Evolutionary conservation across 805 yeast species (phyloP).

Genomic region (Kurtzmaniella fragi): DNA sequence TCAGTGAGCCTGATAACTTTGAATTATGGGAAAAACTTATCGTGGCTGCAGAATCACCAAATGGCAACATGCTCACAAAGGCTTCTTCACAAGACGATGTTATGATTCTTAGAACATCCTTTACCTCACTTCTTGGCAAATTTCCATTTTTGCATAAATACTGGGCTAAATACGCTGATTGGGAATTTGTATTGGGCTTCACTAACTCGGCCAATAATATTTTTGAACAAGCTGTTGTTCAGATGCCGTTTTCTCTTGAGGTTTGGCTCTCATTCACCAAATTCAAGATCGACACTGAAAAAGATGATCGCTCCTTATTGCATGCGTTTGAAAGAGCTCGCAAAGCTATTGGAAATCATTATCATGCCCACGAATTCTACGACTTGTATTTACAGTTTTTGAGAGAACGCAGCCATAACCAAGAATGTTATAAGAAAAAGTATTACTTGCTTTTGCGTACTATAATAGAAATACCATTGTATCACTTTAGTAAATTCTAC

Average conservation of each 20-base stretch:
- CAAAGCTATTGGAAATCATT: slow-evolving; percentile 46
- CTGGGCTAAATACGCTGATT: slow-evolving; percentile 53
- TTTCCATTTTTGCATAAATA: slow-evolving; percentile 50
- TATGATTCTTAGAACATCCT: slow-evolving; percentile 32
- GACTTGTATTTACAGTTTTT: slow-evolving; percentile 44
- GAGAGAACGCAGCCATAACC: slow-evolving; percentile 21
- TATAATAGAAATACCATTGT: slow-evolving; percentile 51
- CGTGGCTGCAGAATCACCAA: slow-evolving; percentile 22
- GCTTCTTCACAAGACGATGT: slow-evolving; percentile 17
- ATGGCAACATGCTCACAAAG: slow-evolving; percentile 12
- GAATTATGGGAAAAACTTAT: slow-evolving; percentile 34
- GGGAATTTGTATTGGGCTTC: slow-evolving; percentile 42
- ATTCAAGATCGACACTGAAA: slow-evolving; percentile 30
- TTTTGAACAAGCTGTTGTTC: slow-evolving; percentile 33
- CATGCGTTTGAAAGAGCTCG: slow-evolving; percentile 45
- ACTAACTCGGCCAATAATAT: slow-evolving; percentile 31
- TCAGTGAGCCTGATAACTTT: slow-evolving; percentile 30
- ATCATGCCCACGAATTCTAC: slow-evolving; percentile 47
- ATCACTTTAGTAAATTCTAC: slow-evolving; percentile 47
- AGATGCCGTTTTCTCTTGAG: slow-evolving; percentile 40
- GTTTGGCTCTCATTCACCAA: slow-evolving; percentile 48
- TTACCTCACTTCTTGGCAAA: slow-evolving; percentile 37
- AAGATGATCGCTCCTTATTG: slow-evolving; percentile 25
- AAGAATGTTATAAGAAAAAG: slow-evolving; percentile 19
- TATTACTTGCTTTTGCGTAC: slow-evolving; percentile 42